Conservation (phyloP, 768 basidiomycete species). For the Pulveroboletus sp. region DNA sequence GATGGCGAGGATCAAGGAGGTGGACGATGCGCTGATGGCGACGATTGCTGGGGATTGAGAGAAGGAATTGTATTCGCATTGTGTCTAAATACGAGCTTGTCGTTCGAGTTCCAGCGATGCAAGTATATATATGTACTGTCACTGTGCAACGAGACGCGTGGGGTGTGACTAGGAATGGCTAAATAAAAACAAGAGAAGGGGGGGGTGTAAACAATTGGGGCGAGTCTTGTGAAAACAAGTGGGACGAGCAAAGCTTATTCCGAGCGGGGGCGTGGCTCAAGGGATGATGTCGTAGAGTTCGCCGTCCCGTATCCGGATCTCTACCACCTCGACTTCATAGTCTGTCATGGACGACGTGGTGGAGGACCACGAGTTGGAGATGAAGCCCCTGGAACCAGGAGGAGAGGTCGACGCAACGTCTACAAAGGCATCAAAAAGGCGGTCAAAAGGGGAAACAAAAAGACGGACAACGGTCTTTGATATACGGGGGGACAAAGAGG, state of each 20-base stretch:
- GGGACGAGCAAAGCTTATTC: too few species aligned
- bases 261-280: conserved; percentile 25
- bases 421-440: conserved; percentile 26
- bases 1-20: conserved; percentile 53
- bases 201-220: too few species aligned
- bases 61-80: too few species aligned
- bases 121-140: too few species aligned
- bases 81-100: too few species aligned
- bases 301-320: conserved; percentile 79
- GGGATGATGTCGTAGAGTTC: conserved; percentile 79
- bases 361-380: conserved; percentile 67
- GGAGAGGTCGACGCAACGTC: conserved; percentile 85
- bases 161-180: too few species aligned
- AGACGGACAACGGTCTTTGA: conserved; percentile 84
- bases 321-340: conserved; percentile 84
- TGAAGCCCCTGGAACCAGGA: conserved; percentile 62
- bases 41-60: conserved; percentile 29
- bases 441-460: conserved; percentile 16
- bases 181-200: too few species aligned
- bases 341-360: conserved; percentile 65
- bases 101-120: too few species aligned
- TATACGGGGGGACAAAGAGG: conserved; percentile 83
- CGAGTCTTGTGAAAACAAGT: too few species aligned
- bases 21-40: conserved; percentile 65
- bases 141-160: too few species aligned